Conservation (phyloP, 306 rosid species). For the Prunus salicina region DNA sequence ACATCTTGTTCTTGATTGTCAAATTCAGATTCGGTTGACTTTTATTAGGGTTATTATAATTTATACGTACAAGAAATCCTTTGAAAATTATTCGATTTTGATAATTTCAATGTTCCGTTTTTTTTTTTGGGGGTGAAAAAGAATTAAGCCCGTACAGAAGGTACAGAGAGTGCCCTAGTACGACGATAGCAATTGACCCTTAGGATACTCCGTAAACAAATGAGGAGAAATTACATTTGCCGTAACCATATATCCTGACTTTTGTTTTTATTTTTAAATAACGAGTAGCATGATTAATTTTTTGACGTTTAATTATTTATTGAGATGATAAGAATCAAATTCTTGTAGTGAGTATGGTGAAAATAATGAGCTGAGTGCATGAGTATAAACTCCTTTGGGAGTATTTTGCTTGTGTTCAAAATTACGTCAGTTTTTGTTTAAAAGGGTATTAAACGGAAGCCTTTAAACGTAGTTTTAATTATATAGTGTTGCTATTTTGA, state of each 20-base stretch:
- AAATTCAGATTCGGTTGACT: not conserved
- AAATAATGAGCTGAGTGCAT: no score
- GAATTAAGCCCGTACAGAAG: not conserved
- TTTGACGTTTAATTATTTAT: not conserved
- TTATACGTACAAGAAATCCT: not conserved
- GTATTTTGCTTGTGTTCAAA: no score
- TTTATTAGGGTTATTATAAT: not conserved
- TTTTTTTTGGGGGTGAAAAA: not conserved
- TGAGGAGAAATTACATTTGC: not conserved
- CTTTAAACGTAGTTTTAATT: no score
- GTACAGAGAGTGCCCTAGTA: not conserved
- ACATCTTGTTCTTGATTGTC: not conserved
- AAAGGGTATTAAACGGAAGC: no score
- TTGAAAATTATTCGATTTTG: not conserved
- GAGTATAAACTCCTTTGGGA: no score
- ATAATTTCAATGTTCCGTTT: not conserved
- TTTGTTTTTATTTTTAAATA: not conserved
- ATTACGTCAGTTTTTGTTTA: no score
- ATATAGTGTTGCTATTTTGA: no score
- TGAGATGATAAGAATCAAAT: not conserved
- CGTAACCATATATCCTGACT: not conserved
- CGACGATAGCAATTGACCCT: not conserved
- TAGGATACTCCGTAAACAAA: not conserved
- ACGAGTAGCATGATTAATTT: not conserved
- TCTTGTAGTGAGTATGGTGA: not conserved